phyloP scores from a whole-genome alignment of 257 asterid species.

The Capsicum baccatum region DNA sequence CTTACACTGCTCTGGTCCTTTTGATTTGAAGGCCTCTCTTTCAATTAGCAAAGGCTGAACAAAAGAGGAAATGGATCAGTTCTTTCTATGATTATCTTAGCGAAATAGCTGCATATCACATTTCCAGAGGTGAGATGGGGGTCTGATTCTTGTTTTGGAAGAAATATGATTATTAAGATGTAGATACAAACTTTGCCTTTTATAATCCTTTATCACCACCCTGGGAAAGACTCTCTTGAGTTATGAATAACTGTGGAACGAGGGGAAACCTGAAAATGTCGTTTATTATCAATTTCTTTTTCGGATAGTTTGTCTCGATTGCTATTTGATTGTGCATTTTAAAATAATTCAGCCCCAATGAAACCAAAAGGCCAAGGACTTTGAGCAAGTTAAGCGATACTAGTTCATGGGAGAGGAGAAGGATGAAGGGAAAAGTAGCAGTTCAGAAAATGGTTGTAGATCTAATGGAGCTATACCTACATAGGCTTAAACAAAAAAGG shows the following conservation, averaged over 20 bases:
- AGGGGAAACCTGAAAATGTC: conserved; percentile 16
- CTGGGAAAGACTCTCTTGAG: conserved; percentile 18
- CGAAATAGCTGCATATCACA: conserved; percentile 1
- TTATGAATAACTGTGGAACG: conserved; percentile 6
- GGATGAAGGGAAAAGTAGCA: conserved; percentile 96
- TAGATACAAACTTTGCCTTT: conserved; percentile 4
- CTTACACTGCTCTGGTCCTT: background rate
- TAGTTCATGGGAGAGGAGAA: conserved; percentile 91
- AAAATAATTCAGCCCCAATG: conserved; percentile 70
- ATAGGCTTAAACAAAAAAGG: conserved; percentile 89
- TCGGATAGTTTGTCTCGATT: conserved; percentile 12
- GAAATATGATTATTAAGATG: background rate
- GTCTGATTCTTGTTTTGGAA: background rate
- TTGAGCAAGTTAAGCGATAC: conserved; percentile 89
- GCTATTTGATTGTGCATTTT: conserved; percentile 31
- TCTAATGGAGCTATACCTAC: conserved; percentile 93
- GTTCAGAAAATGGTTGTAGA: conserved; percentile 98
- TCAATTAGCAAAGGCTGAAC: background rate
- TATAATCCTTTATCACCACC: conserved; percentile 15
- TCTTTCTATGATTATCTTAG: background rate
- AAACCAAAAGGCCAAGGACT: conserved; percentile 72
- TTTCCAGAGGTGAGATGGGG: conserved; percentile 11
- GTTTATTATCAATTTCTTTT: conserved; percentile 10
- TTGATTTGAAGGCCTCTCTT: conserved; percentile 20
- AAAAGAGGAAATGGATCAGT: background rate